Evolutionary conservation across 176 grass and related monocot genomes (phyloP).

Genomic region (Zea luxurians): DNA sequence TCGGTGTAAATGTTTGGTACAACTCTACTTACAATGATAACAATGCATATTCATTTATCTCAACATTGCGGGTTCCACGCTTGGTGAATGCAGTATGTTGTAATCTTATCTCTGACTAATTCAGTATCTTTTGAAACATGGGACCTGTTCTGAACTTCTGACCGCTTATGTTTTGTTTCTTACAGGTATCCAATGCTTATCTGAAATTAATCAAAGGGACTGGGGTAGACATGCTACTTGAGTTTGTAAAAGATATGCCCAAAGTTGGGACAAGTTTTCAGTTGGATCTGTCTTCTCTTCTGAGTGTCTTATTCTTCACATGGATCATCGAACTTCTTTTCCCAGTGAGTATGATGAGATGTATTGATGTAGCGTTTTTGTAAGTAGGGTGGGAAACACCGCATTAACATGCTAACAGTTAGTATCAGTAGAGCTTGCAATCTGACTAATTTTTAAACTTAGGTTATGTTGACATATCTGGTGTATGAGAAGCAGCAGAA

Average conservation of each 20-base stretch:
- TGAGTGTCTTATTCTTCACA: conserved; percentile 87
- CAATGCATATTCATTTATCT: conserved; percentile 48
- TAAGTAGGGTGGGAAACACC: conserved; percentile 12
- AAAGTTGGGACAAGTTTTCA: conserved; percentile 60
- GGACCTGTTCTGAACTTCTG: conserved; percentile 9
- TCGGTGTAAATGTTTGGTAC: conserved; percentile 79
- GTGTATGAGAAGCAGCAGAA: conserved; percentile 76
- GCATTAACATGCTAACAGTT: not conserved
- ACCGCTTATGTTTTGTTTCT: conserved; percentile 18
- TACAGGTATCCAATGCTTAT: conserved; percentile 71
- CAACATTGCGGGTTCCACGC: conserved; percentile 65
- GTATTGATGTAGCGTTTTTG: conserved; percentile 30
- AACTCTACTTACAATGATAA: conserved; percentile 84
- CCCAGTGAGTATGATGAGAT: conserved; percentile 69
- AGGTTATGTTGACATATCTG: conserved; percentile 65
- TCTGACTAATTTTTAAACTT: not conserved
- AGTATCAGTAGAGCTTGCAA: conserved; percentile 25
- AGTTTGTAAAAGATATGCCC: conserved; percentile 89
- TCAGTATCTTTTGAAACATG: not conserved
- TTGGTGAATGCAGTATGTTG: conserved; percentile 73
- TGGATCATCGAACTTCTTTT: conserved; percentile 87
- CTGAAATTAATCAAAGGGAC: conserved; percentile 64
- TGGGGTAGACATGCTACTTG: conserved; percentile 50
- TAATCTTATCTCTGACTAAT: conserved; percentile 25
- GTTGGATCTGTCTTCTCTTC: conserved; percentile 69